Base-by-base conservation (phyloP, 2,329 filamentous ascomycete genomes). In the Seiridium unicorne region DNA sequence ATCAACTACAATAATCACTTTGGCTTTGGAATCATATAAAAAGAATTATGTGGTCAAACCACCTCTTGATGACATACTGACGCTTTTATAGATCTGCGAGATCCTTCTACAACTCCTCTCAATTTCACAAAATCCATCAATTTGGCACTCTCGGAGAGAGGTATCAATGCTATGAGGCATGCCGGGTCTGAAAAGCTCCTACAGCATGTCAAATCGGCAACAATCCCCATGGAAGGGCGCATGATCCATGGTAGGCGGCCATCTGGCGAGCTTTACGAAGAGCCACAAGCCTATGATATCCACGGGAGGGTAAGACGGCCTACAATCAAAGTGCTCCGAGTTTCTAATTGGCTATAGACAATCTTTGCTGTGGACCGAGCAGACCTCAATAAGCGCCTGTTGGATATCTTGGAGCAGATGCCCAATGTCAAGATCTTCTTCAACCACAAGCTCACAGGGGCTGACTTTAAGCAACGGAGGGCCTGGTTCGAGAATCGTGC, bases 61-160 rank as follows among this genome's bases (percentile, higher is more conserved):
- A 8, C 1, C 7, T 42, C 38, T 42, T 42, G 32, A 13, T 38
- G 8, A 42, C 44, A 18, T 44, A 13, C 38, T 55, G 51, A 55
- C 26, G n/a, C 4, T 13, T 8, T 10, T n/a, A 31, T 49, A 98
- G 95, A 99, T 78, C 87, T 98, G 54, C 88, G 95, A 46, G 88
- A 96, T 72, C 88, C 90, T 2, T 84, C 86, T 2, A 97, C 91
- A 0, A 87, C 88, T 36, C 93, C 94, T 3, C 82, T 98, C 62
- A 97, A 97, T 76, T 97, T 97, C 72, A 96, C 93, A 62, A 96
- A 93, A 74, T 98, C 95, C n/a, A 99, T 99, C 80, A 99, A 99
- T 72, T 79, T 99, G 59, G 94, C 95, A 31, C 81, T 99, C 1
- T 98, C 95, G 0, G 93, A 98, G 73, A 88, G 95, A 61, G 95